Base-by-base conservation (phyloP, 2,329 filamentous ascomycete species). In the Cercospora nicotianae region DNA sequence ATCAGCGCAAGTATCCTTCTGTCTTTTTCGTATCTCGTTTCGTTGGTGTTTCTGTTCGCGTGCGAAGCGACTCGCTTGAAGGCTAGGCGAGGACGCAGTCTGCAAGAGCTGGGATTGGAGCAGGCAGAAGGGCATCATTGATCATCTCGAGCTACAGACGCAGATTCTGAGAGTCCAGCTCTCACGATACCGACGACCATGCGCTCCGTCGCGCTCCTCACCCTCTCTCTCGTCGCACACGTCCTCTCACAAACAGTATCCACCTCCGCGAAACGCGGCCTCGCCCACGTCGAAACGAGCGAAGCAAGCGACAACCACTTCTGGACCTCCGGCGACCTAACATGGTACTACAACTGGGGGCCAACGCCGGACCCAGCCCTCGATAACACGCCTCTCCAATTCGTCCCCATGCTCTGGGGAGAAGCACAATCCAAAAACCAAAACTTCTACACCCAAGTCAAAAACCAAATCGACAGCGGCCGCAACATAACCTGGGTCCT, bases 261-360 rank as follows among this genome's bases (percentile, higher is more conserved):
- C 28, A 69, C 81, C 33, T 84, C 85, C 5, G 74, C 82, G 16
- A 94, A 94, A 79, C 90, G 92, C 72, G 91, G 91, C 30, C 89
- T 95, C 63, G 86, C 88, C 75, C 91, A 89, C 78, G 86, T 91
- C 18, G 84, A 87, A 6, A 86, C 87, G 67, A 70, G 80, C 5
- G 80, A 84, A 66, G 83, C 87, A 0, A 67, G 81, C 16, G 91
- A 94, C 79, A 87, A 92, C 80, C 77, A 83, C 58, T 83, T 90
- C 73, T 94, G 91, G 90, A 80, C 83, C 10, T 83, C 82, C 42
- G 87, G 85, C 18, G 86, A 88, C 51, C 80, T 94, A 65, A 90
- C 88, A 3, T 95, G 92, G 92, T 95, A 95, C 83, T 95, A 94
- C 85, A 94, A 94, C 82, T 95, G 94, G 79, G 79, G 81, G 28